phyloP scores from a whole-genome alignment of 768 basidiomycete species.

The Suillus brevipes region DNA sequence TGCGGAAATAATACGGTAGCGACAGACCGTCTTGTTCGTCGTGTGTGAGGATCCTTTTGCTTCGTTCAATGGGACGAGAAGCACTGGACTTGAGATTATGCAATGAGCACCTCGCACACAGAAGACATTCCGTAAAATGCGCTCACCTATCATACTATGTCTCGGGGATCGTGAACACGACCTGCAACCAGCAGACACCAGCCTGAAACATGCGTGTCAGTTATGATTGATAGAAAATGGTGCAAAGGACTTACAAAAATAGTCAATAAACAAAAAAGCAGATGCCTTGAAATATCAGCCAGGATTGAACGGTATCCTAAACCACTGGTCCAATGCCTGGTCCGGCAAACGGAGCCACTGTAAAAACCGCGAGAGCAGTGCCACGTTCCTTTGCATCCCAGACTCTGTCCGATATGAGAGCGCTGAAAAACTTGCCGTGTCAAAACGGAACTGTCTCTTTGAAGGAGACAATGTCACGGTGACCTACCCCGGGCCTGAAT shows the following conservation, averaged over 20 bases:
- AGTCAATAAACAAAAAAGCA: conserved; percentile 66
- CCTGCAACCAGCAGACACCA: conserved; percentile 46
- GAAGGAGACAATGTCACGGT: too few relatives aligned
- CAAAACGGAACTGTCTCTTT: neutral
- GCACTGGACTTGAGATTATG: conserved; percentile 42
- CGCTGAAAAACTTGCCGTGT: conserved; percentile 32
- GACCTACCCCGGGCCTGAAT: conserved; percentile 70
- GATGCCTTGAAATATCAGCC: conserved; percentile 53
- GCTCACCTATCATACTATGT: conserved; percentile 64
- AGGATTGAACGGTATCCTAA: conserved; percentile 44
- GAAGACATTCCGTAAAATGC: neutral
- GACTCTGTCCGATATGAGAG: conserved; percentile 57
- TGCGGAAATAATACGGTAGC: neutral
- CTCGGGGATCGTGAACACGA: conserved; percentile 62
- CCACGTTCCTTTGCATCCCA: conserved; percentile 65
- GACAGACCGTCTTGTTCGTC: conserved; percentile 70
- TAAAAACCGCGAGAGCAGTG: conserved; percentile 65
- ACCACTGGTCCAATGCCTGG: conserved; percentile 60
- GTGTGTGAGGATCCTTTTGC: conserved; percentile 77
- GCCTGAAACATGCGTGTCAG: conserved; percentile 34
- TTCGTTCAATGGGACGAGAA: conserved; percentile 64
- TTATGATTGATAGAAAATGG: neutral
- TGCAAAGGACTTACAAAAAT: conserved; percentile 47
- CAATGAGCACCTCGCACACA: neutral
- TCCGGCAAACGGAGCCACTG: conserved; percentile 66